These are phyloP conservation scores for Curvularia spicifera DNA, from an alignment of 2,329 filamentous ascomycete species.

Conservation along the genomic window DNA sequence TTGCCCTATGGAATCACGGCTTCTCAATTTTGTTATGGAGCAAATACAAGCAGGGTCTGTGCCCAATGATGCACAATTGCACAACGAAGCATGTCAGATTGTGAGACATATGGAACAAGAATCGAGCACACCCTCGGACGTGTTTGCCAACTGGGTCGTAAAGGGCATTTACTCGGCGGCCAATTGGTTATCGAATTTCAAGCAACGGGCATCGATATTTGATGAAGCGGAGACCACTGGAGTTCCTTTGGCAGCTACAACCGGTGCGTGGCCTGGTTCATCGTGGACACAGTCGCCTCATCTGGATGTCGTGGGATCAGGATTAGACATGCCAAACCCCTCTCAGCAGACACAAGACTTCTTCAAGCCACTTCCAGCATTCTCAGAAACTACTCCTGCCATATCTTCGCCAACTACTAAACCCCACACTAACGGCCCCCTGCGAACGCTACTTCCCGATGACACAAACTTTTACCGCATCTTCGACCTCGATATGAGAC, in stretches of 20 bases:
- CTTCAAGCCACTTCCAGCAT: background rate
- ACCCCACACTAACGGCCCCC: slow-evolving; percentile 11
- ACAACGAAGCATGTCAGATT: slow-evolving; percentile 33
- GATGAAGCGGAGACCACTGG: background rate
- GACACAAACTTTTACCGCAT: slow-evolving; percentile 28
- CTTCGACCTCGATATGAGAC: slow-evolving; percentile 29
- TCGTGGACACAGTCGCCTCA: background rate
- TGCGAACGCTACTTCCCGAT: slow-evolving; percentile 17
- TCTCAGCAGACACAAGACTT: background rate
- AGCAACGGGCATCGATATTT: slow-evolving; percentile 16
- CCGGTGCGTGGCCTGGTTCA: background rate
- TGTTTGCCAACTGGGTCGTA: slow-evolving; percentile 34
- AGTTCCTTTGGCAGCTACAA: background rate
- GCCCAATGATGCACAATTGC: slow-evolving; percentile 21
- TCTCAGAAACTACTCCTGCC: background rate
- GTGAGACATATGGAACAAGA: slow-evolving; percentile 30
- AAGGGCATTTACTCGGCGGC: slow-evolving; percentile 26
- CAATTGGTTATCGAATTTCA: slow-evolving; percentile 24
- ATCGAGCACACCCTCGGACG: slow-evolving; percentile 29
- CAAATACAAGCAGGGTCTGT: slow-evolving; percentile 8
- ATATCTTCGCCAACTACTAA: background rate
- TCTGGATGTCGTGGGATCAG: background rate
- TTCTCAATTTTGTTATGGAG: slow-evolving; percentile 24
- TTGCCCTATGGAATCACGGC: slow-evolving; percentile 31
- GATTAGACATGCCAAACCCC: background rate